Conservation (phyloP, 2,329 filamentous ascomycete genomes). For the Cladophialophora carrionii region DNA sequence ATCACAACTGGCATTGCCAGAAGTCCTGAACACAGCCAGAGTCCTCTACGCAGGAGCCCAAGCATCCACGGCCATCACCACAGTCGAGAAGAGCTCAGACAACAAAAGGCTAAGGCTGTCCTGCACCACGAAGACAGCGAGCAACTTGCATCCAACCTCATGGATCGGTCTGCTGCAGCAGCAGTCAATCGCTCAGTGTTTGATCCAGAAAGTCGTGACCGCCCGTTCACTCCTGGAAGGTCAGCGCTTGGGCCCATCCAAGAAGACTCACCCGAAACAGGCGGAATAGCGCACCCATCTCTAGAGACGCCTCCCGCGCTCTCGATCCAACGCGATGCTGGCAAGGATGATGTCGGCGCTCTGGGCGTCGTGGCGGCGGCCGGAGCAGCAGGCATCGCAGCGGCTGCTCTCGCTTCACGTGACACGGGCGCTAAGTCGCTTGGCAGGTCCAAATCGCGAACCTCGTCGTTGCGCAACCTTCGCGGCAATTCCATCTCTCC, state of each 20-base stretch:
- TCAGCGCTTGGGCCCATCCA: slow-evolving; percentile 56
- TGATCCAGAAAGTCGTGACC: slow-evolving; percentile 38
- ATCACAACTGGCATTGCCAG: slow-evolving; percentile 11
- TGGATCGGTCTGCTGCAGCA: slow-evolving; percentile 27
- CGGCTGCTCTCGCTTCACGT: slow-evolving; percentile 29
- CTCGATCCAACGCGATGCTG: slow-evolving; percentile 46
- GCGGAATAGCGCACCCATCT: slow-evolving; percentile 14
- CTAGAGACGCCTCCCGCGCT: slow-evolving; percentile 10
- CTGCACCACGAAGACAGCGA: slow-evolving; percentile 19
- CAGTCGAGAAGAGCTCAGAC: slow-evolving; percentile 35
- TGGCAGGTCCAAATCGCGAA: slow-evolving; percentile 51
- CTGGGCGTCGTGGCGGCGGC: slow-evolving; percentile 23
- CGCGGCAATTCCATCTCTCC: slow-evolving; percentile 41
- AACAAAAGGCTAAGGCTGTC: slow-evolving; percentile 14
- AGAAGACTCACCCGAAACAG: slow-evolving; percentile 42
- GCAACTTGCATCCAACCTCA: slow-evolving; percentile 32
- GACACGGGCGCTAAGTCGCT: slow-evolving; percentile 37
- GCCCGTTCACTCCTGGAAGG: slow-evolving; percentile 44
- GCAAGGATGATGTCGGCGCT: slow-evolving; percentile 44
- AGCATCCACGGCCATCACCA: slow-evolving; percentile 46
- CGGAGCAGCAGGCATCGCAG: slow-evolving; percentile 25
- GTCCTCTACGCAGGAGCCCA: slow-evolving; percentile 38
- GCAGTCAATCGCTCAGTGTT: slow-evolving; percentile 44
- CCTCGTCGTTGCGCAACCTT: slow-evolving; percentile 42
- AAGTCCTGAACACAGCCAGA: slow-evolving; percentile 26